Percentiles rank a stretch among this genome's conserved stretches.
phyloP scores from a whole-genome alignment of 768 basidiomycete genomes.

The Trametes gibbosa region DNA sequence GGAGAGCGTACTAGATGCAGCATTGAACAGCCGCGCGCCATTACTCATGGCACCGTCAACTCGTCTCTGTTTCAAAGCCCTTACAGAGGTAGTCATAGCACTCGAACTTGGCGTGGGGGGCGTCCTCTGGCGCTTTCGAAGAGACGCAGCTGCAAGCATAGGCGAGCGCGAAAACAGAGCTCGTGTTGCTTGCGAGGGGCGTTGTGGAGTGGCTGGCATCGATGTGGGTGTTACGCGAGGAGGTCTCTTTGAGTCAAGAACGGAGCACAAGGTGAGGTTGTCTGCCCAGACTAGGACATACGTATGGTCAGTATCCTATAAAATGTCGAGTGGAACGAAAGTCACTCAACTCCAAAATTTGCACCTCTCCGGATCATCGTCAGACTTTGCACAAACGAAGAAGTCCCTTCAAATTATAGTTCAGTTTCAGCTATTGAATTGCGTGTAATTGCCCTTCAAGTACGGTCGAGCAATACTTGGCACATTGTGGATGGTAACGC shows the following conservation, averaged over 20 bases:
- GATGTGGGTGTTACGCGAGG: background rate
- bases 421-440: background rate
- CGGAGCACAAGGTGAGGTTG: slow-evolving; percentile 13
- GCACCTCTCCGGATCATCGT: slow-evolving; percentile 28
- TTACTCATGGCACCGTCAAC: background rate
- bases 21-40: background rate
- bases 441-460: too few species aligned
- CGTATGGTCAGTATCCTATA: background rate
- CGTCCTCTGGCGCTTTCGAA: slow-evolving; percentile 6
- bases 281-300: slow-evolving; percentile 33
- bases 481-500: too few species aligned
- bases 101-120: background rate
- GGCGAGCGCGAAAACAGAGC: slow-evolving; percentile 11
- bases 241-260: background rate
- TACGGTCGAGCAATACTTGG: too few species aligned
- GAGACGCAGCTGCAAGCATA: background rate
- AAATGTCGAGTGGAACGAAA: background rate
- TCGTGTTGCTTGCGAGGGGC: slow-evolving; percentile 8
- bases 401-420: slow-evolving; percentile 28
- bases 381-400: slow-evolving; percentile 36
- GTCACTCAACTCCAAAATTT: slow-evolving; percentile 38
- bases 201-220: background rate
- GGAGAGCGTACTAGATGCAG: background rate
- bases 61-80: background rate
- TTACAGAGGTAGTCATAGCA: background rate